A percentile compares a stretch with the other conserved stretches of the same genome.
These are phyloP conservation scores for Tetrapisispora taiwanensis DNA, from an alignment of 805 yeast species.

Conservation along the genomic window DNA sequence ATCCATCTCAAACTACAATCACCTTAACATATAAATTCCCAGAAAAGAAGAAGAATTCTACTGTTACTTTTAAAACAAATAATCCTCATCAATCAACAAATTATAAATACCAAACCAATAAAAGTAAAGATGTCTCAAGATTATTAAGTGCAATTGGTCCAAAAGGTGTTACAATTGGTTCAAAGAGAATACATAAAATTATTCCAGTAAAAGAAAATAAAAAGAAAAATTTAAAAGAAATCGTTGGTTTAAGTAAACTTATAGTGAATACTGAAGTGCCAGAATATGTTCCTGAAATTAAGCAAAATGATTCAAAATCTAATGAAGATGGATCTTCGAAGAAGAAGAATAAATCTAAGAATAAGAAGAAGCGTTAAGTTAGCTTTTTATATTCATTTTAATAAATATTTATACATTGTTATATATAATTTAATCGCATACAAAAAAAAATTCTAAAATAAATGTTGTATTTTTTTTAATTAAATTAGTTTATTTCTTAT, in stretches of 20 bases:
- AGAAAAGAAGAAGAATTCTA: slow-evolving; percentile 14
- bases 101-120: slow-evolving; percentile 46
- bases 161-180: slow-evolving; percentile 36
- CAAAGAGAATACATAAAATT: slow-evolving; percentile 9
- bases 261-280: slow-evolving; percentile 23
- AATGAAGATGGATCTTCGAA: slow-evolving; percentile 12
- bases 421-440: neutral
- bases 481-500: neutral
- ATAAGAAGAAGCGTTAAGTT: slow-evolving; percentile 20
- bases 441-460: neutral
- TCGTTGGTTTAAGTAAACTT: slow-evolving; percentile 20
- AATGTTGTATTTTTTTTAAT: neutral
- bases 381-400: neutral
- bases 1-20: slow-evolving; percentile 30
- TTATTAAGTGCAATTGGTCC: slow-evolving; percentile 68
- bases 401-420: too few species aligned
- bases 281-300: slow-evolving; percentile 14
- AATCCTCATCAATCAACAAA: slow-evolving; percentile 58
- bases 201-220: slow-evolving; percentile 13
- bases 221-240: slow-evolving; percentile 11
- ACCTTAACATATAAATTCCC: slow-evolving; percentile 32
- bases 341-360: slow-evolving; percentile 22
- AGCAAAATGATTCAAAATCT: slow-evolving; percentile 7
- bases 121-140: slow-evolving; percentile 65
- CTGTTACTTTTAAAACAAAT: slow-evolving; percentile 43